These are phyloP conservation scores for Kentomonas sorsogonicus DNA, from an alignment of 208 protist genomes.

Conservation along the genomic window DNA sequence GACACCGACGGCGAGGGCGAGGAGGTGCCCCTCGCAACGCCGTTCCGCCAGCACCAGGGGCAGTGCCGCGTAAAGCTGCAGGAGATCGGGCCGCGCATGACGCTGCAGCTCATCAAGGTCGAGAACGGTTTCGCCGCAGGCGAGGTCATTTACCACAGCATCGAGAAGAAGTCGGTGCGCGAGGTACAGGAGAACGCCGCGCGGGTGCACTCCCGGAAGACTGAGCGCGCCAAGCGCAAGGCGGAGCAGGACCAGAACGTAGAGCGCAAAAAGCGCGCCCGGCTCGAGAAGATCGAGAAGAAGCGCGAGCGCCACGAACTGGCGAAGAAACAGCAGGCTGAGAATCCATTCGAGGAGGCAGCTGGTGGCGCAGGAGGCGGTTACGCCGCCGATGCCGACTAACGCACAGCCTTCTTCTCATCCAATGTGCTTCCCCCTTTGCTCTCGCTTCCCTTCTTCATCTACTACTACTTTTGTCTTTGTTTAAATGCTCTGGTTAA, in stretches of 20 bases:
- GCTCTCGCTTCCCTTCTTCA: too few relatives aligned
- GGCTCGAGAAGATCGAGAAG: conserved; percentile 47
- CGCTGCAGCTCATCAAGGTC: conserved; percentile 84
- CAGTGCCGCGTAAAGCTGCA: conserved; percentile 90
- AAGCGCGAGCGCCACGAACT: conserved; percentile 66
- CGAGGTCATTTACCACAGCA: conserved; percentile 80
- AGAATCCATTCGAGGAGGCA: conserved; percentile 72
- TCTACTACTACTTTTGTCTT: background rate
- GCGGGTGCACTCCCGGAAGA: conserved; percentile 61
- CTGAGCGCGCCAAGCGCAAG: conserved; percentile 64
- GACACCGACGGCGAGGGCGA: conserved; percentile 90
- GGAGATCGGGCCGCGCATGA: conserved; percentile 90
- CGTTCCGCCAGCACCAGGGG: conserved; percentile 80
- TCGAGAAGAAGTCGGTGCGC: conserved; percentile 49
- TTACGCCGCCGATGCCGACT: conserved; percentile 54
- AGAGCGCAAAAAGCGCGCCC: conserved; percentile 38
- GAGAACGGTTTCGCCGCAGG: conserved; percentile 85
- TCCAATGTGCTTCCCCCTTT: too few relatives aligned
- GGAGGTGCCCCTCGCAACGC: conserved; percentile 81
- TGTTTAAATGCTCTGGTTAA: background rate
- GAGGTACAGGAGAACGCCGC: conserved; percentile 65
- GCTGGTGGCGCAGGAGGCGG: conserved; percentile 29
- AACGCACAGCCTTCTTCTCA: background rate
- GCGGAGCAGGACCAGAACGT: conserved; percentile 84
- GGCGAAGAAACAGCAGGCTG: conserved; percentile 50